Base-by-base conservation (phyloP, 148 eudicot species). In the Oxyria digyna region DNA sequence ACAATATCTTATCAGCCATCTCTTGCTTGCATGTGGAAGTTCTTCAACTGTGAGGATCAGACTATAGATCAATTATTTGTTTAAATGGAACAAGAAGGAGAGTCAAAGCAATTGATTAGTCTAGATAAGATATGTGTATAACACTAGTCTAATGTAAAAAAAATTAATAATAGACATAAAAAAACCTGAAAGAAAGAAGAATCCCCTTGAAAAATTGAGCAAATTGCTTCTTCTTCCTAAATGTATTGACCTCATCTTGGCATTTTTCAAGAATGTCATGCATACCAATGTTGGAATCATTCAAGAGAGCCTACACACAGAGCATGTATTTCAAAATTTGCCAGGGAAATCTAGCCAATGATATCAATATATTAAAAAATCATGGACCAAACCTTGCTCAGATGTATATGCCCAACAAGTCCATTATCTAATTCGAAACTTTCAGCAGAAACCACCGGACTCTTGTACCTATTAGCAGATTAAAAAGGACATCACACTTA, bases 331-430 rank as follows among this genome's bases (percentile, higher is more conserved):
- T 37, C 11, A 7, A 62, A 66, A 46, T 66, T 18, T 41, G 46
- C 5, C n/a, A 73, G 57, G 38, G 23, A 62, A 15, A 70, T 29
- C n/a, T 37, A 41, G 13, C 35, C 12, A 13, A 48, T 49, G 27
- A 14, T 21, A 59, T 32, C 67, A 54, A 50, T 42, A 59, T 54
- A 6, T 17, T 49, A 1, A 70, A 13, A n/a, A 42, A 59, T 24
- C 33, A 24, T 0, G 50, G 9, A 67, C 67, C 74, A 68, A 71
- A 95, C 99, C 96, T 86, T 79, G 75, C 89, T 81, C 40, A 95
- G 91, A 81, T 91, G 97, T 74, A 95, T 75, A 74, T 95, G 99
- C 62, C 97, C 97, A 73, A 95, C 84, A 76, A 91, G 87, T 69
- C 95, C 96, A 27, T 78, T 63, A 42, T 80, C 87, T 6, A 80